phyloP scores from a whole-genome alignment of 2,329 filamentous ascomycete genomes.

The Fonsecaea monophora region DNA sequence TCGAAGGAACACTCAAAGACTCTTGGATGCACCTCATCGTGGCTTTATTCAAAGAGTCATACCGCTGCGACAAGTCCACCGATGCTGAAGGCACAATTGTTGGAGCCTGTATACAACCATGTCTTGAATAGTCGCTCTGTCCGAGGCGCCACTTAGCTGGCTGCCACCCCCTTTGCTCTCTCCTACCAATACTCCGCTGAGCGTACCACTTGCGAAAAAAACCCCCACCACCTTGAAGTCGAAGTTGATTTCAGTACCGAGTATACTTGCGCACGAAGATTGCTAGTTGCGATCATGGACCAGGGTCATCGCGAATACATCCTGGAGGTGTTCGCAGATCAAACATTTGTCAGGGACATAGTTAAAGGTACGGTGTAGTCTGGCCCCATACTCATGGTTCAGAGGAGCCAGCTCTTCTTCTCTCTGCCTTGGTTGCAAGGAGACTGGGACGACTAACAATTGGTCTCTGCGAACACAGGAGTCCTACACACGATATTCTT shows the following conservation, averaged over 20 bases:
- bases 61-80: conserved; percentile 8
- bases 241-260: conserved; percentile 2
- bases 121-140: conserved; percentile 29
- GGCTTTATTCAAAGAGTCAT: conserved; percentile 6
- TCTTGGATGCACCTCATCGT: conserved; percentile 19
- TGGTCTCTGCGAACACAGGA: conserved; percentile 58
- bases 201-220: conserved; percentile 9
- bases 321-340: conserved; percentile 92
- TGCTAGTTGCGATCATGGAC: conserved; percentile 32
- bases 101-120: conserved; percentile 30
- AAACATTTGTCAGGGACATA: conserved; percentile 85
- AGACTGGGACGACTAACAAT: background rate
- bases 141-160: conserved; percentile 40
- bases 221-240: conserved; percentile 21
- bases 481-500: conserved; percentile 98
- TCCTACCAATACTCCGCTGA: background rate
- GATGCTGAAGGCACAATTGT: conserved; percentile 21
- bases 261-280: conserved; percentile 16
- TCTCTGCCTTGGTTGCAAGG: conserved; percentile 22
- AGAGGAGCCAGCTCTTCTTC: background rate
- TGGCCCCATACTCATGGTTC: background rate
- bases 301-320: conserved; percentile 81
- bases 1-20: conserved; percentile 17
- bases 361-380: conserved; percentile 73
- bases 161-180: conserved; percentile 27